Evolutionary conservation across 495 filamentous ascomycete genomes (phyloP).

Genomic region (Daldinia bambusicola): DNA sequence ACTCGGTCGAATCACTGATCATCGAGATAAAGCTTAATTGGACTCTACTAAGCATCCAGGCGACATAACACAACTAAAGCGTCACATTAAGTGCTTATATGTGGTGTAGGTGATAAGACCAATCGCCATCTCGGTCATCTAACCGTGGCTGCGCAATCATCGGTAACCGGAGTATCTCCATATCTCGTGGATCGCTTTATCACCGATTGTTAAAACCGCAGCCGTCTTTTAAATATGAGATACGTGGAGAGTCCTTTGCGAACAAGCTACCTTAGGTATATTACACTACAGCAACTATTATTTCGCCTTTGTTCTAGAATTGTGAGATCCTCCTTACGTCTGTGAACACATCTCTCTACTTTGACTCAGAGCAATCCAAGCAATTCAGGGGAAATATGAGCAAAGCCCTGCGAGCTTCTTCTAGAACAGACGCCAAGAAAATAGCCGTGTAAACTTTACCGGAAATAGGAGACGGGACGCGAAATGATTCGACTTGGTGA

Average conservation of each 20-base stretch:
- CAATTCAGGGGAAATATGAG: not conserved
- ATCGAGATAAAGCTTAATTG: not conserved
- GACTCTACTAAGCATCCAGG: not conserved
- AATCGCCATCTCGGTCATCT: not conserved
- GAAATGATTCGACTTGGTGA: conserved; percentile 33
- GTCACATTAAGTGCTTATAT: not conserved
- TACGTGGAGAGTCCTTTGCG: not conserved
- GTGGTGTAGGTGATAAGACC: not conserved
- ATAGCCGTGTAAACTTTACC: conserved; percentile 25
- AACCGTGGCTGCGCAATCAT: not conserved
- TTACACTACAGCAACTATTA: not conserved
- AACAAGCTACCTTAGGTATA: not conserved
- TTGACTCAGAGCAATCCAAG: too few relatives aligned
- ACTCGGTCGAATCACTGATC: not conserved
- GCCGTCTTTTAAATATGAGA: not conserved
- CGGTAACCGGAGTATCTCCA: not conserved
- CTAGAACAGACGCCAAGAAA: conserved; percentile 11
- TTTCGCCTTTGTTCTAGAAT: not conserved
- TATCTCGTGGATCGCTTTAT: not conserved
- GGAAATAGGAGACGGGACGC: conserved; percentile 26
- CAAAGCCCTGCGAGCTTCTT: not conserved
- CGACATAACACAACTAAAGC: not conserved
- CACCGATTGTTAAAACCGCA: not conserved
- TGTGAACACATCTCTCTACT: not conserved
- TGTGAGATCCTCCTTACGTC: not conserved